Evolutionary conservation across 257 asterid species (phyloP), one percentile per base, ranked within the genome.

Genomic region (Solanum lignicaule): DNA sequence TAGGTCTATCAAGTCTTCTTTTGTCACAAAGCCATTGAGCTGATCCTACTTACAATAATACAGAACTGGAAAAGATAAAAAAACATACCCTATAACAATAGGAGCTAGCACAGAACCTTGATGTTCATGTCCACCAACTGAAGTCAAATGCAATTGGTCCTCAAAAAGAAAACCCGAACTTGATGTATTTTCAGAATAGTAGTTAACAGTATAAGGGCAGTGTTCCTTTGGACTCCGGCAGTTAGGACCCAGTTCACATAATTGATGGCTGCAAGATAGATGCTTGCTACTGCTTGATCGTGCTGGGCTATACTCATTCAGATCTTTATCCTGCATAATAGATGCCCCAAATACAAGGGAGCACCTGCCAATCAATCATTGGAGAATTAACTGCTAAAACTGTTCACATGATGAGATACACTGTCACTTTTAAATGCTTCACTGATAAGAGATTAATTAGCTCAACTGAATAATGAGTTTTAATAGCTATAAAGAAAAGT

Each of bases 281-380:
- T 14, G 91, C 88, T 93, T 92, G 89, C 98, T 95, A 82, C 93
- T 94, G 93, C 88, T 95, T 33, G 98, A 96, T 81, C 25, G 93
- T 46, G 98, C 89, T 21, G 98, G 98, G 83, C 87, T 91, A 90
- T 96, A 96, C 90, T 96, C 93, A 20, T 90, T 92, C 36, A 96
- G 91, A 71, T 95, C 96, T 91, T 91, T 94, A 92, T 94, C 98
- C 98, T 96, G 96, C 95, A 95, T 41, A 93, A 91, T 90, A 93
- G 93, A 93, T 93, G 95, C 95, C 94, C 95, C 94, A 90, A 90
- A 91, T 87, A 92, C 88, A 89, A 92, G 92, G 96, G 96, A 93
- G 95, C 96, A 92, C 96, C 96, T 93, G 96, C 93, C 94, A 93
- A 93, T 94, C 98, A 94, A 92, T 94, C 94, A 91, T 89, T 91